Evolutionary conservation across 2,329 filamentous ascomycete genomes (phyloP).

Genomic region (Pezicula rhizophila): DNA sequence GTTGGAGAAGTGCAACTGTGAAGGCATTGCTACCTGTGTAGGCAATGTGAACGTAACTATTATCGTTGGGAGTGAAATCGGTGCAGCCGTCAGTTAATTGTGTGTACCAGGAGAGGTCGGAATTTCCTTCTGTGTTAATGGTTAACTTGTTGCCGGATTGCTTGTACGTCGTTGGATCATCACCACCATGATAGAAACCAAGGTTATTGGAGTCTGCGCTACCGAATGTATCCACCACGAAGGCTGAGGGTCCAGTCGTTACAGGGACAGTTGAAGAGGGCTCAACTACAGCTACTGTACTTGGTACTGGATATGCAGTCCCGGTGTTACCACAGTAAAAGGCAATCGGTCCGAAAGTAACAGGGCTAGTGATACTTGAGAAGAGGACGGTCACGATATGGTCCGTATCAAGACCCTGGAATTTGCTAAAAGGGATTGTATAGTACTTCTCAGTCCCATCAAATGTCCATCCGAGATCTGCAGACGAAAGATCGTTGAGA

Average conservation of each 20-base stretch:
- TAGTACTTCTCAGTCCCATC: conserved; percentile 55
- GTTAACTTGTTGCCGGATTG: conserved; percentile 46
- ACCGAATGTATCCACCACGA: conserved; percentile 57
- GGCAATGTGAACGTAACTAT: conserved; percentile 58
- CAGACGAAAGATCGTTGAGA: conserved; percentile 26
- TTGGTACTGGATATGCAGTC: conserved; percentile 41
- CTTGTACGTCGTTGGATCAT: conserved; percentile 49
- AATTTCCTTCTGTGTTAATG: conserved; percentile 48
- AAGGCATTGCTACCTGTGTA: conserved; percentile 59
- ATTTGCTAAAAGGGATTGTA: conserved; percentile 49
- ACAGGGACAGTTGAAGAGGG: conserved; percentile 43
- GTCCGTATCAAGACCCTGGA: conserved; percentile 40
- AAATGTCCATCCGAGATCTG: conserved; percentile 52
- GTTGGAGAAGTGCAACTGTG: conserved; percentile 58
- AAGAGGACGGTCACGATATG: conserved; percentile 49
- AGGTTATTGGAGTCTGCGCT: conserved; percentile 49
- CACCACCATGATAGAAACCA: conserved; percentile 60
- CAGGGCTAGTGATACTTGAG: conserved; percentile 36
- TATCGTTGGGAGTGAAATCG: conserved; percentile 47
- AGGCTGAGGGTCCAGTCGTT: conserved; percentile 39
- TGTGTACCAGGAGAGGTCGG: conserved; percentile 56
- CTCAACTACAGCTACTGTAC: conserved; percentile 32
- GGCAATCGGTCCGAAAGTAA: conserved; percentile 50
- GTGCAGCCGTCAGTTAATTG: conserved; percentile 50
- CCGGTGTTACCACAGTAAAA: conserved; percentile 51